A percentile compares a stretch with the other conserved stretches of the same genome.
phyloP scores from a whole-genome alignment of 768 basidiomycete species.

The Trametes meyenii region DNA sequence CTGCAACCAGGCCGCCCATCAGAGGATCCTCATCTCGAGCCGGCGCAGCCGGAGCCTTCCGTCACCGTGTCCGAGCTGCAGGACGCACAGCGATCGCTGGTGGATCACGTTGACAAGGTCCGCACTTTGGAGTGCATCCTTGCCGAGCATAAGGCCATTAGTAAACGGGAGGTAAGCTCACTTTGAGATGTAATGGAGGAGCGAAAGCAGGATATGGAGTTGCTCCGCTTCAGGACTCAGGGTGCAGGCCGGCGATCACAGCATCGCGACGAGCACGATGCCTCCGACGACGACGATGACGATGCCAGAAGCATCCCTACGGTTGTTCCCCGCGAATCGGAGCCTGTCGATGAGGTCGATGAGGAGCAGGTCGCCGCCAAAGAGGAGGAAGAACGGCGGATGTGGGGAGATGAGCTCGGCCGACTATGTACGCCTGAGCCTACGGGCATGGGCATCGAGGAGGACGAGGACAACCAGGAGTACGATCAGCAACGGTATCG shows the following conservation, averaged over 20 bases:
- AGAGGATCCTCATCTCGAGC: slow-evolving; percentile 25
- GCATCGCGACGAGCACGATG: too few relatives aligned
- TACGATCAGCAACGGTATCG: too few relatives aligned
- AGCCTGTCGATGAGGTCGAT: slow-evolving; percentile 70
- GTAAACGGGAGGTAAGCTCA: slow-evolving; percentile 71
- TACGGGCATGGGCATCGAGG: too few relatives aligned
- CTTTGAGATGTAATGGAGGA: slow-evolving; percentile 76
- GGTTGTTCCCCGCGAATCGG: too few relatives aligned
- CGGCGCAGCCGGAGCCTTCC: slow-evolving; percentile 32
- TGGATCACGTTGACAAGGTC: too few relatives aligned
- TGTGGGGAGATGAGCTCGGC: slow-evolving; percentile 55
- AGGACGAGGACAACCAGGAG: too few relatives aligned
- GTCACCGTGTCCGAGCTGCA: slow-evolving; percentile 68
- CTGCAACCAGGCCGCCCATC: slow-evolving; percentile 28
- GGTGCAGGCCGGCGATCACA: slow-evolving; percentile 62
- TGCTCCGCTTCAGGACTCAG: slow-evolving; percentile 33
- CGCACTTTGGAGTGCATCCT: slow-evolving; percentile 80
- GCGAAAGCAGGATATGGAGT: slow-evolving; percentile 50
- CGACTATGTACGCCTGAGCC: slow-evolving; percentile 80
- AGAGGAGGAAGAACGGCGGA: slow-evolving; percentile 52
- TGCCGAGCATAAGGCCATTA: slow-evolving; percentile 82
- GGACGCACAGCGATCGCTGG: slow-evolving; percentile 80
- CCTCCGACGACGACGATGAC: too few relatives aligned
- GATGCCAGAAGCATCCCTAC: too few relatives aligned
- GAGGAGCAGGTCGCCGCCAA: slow-evolving; percentile 53